phyloP scores from a whole-genome alignment of 2,329 filamentous ascomycete species.

The Sporothrix curviconia region DNA sequence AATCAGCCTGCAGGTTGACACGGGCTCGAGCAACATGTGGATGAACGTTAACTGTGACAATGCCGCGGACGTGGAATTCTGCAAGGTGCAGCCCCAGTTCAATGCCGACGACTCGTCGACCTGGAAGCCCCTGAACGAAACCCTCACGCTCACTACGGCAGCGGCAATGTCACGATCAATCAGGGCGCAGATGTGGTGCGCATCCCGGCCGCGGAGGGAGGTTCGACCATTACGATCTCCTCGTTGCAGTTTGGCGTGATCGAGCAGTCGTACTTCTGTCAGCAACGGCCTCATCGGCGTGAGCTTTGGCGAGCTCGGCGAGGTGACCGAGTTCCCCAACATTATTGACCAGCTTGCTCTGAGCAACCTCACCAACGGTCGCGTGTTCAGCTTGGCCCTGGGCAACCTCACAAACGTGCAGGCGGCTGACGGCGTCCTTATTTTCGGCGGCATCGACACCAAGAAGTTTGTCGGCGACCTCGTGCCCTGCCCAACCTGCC shows the following conservation, averaged over 20 bases:
- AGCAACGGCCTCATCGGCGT: background rate
- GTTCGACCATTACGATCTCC: background rate
- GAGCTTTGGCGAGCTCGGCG: background rate
- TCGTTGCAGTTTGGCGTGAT: background rate
- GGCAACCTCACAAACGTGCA: background rate
- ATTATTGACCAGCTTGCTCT: background rate
- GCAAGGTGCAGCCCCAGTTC: background rate
- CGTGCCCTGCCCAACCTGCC: background rate
- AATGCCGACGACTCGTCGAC: background rate
- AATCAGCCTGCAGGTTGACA: constrained; percentile 6
- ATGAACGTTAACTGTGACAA: background rate
- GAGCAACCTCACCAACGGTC: background rate
- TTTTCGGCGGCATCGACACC: background rate
- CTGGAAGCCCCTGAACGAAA: background rate
- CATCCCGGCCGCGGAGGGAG: background rate
- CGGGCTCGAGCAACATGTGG: constrained; percentile 9
- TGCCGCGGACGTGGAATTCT: background rate
- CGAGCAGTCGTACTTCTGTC: background rate
- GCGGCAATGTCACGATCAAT: background rate
- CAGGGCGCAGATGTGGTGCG: background rate
- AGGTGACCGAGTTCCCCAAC: background rate
- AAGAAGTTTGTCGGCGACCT: background rate
- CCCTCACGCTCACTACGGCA: background rate
- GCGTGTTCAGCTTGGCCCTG: background rate
- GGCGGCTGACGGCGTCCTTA: background rate